A percentile compares a stretch with the other conserved stretches of the same genome.
Evolutionary conservation across 371 early-diverging fungal genomes (phyloP).

Genomic region (Syncephalis fuscata): DNA sequence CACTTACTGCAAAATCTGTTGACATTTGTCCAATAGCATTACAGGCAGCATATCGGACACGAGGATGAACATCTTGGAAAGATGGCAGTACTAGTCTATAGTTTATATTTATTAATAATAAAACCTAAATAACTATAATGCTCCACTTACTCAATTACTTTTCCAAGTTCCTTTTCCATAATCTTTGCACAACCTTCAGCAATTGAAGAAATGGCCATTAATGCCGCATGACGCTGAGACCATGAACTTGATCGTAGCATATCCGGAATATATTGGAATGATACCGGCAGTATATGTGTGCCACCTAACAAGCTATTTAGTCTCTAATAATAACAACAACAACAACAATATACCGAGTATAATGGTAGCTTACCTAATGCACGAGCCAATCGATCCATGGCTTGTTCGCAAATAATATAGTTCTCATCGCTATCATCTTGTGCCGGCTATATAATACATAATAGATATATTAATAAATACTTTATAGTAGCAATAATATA

Average conservation of each 20-base stretch:
- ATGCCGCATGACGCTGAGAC: conserved; percentile 83
- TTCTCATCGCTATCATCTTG: conserved; percentile 79
- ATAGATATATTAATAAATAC: conserved; percentile 4
- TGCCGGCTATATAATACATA: conserved; percentile 35
- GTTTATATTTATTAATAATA: conserved; percentile 1
- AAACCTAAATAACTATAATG: conserved; percentile 11
- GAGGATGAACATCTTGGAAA: conserved; percentile 81
- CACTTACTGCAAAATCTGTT: conserved; percentile 87
- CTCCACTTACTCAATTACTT: conserved; percentile 39
- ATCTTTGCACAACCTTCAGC: conserved; percentile 90
- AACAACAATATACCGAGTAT: background rate
- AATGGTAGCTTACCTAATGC: conserved; percentile 25
- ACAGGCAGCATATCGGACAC: conserved; percentile 92
- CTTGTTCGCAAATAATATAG: conserved; percentile 82
- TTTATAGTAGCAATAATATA: background rate
- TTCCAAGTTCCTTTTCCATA: conserved; percentile 77
- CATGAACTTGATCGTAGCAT: conserved; percentile 80
- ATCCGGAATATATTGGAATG: conserved; percentile 76
- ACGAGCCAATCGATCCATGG: conserved; percentile 85
- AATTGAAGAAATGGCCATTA: conserved; percentile 87
- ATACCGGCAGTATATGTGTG: conserved; percentile 68
- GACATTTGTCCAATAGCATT: conserved; percentile 93
- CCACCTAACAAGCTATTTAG: conserved; percentile 44
- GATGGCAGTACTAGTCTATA: conserved; percentile 53
- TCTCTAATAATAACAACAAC: conserved; percentile 1